phyloP scores from a whole-genome alignment of 78 protist species.

The Pigoraptor vietnamica region DNA sequence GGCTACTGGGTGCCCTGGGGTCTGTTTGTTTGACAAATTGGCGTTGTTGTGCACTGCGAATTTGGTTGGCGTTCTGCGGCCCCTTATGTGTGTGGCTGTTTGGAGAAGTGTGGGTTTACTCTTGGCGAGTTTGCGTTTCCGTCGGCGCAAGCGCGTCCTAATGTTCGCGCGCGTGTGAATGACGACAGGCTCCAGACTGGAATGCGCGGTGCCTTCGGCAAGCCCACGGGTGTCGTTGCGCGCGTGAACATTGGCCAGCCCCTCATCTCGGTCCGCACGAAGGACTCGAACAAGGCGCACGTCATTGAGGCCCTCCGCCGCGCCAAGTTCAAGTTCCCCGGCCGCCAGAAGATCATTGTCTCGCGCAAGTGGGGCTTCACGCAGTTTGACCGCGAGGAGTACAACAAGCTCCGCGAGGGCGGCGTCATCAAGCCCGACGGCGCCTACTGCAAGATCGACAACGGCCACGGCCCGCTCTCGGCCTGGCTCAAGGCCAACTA shows the following conservation, averaged over 20 bases:
- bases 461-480: conserved; percentile 66
- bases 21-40: too few relatives aligned
- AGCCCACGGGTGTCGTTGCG: conserved; percentile 96
- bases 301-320: conserved; percentile 98
- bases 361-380: conserved; percentile 99
- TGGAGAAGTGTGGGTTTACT: too few relatives aligned
- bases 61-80: too few relatives aligned
- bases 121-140: too few relatives aligned
- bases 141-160: background rate
- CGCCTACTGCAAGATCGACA: conserved; percentile 55
- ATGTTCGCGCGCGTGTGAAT: background rate
- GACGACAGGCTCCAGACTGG: conserved; percentile 17
- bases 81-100: too few relatives aligned
- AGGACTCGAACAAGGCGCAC: conserved; percentile 53
- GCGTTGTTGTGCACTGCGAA: too few relatives aligned
- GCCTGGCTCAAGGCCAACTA: background rate
- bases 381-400: conserved; percentile 69
- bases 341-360: conserved; percentile 92
- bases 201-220: conserved; percentile 56
- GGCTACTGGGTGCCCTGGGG: background rate
- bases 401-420: conserved; percentile 42
- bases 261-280: conserved; percentile 93
- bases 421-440: conserved; percentile 81
- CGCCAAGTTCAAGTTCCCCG: conserved; percentile 98
- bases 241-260: conserved; percentile 97